Evolutionary conservation across 2,329 filamentous ascomycete species (phyloP), one percentile per base, ranked within the genome.

Genomic region (Scytalidium sp.): DNA sequence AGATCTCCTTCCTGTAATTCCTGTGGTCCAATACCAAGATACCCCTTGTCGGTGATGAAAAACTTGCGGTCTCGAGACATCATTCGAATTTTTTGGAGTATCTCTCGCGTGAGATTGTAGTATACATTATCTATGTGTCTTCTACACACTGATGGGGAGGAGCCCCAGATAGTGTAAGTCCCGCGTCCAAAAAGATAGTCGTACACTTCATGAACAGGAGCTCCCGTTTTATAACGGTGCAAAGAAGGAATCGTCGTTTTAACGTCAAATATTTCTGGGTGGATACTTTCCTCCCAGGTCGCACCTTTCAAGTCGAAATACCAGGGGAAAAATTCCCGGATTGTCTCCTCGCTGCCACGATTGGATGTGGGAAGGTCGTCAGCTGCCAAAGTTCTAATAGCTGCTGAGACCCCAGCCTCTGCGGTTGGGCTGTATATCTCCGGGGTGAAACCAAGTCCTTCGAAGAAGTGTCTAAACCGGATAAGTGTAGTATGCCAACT

Each of bases 1-100:
- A 7, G 13, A 46, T 56, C 53, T 22, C 45, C 49, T 3, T 7
- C 23, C 7, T 39, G 13, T 2, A 42, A 43, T 3, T 8, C 39
- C 15, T 17, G 7, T 4, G 53, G 53, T 15, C 45, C 53, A 13
- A 46, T 9, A 2, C 47, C 51, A 22, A 56, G 17, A 23, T 50
- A 48, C 32, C 53, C 46, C 5, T 48, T 50, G 3, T n/a, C 13
- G 7, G 50, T 53, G 25, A 41, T 25, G 23, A 54, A 49, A 17
- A 47, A 22, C 25, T 19, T 56, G 87, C 88, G 8, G 64, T 7
- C 13, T 29, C 25, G 25, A 29, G 13, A 8, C 25, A 29, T 29
- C 25, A 29, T 29, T 8, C 25, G 7, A 29, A 29, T 29, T 13
- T 29, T 29, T 13, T 29, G 7, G 13, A 29, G 25, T 29, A 29